A percentile compares a stretch with the other conserved stretches of the same genome.
phyloP scores from a whole-genome alignment of 2,329 filamentous ascomycete genomes.

The Ustulina deusta region DNA sequence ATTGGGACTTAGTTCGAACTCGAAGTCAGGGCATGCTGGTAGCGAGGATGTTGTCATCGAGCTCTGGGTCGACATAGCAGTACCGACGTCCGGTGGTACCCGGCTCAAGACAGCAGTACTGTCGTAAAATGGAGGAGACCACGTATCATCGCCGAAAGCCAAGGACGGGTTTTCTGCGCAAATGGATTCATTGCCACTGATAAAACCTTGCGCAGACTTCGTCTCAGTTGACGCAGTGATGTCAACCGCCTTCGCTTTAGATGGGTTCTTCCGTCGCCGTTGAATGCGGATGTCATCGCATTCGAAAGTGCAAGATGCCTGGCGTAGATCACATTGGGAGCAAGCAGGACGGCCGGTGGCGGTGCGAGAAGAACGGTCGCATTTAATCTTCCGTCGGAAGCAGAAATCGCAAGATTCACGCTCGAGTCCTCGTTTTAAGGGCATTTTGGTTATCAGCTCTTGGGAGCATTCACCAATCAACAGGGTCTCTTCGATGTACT shows the following conservation, averaged over 20 bases:
- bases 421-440: slow-evolving; percentile 34
- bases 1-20: slow-evolving; percentile 26
- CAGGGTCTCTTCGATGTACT: background rate
- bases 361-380: slow-evolving; percentile 32
- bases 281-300: slow-evolving; percentile 31
- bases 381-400: slow-evolving; percentile 36
- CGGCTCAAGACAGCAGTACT: background rate
- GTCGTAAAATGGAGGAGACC: background rate
- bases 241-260: background rate
- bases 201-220: background rate
- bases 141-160: slow-evolving; percentile 1
- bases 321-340: slow-evolving; percentile 34
- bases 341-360: slow-evolving; percentile 13
- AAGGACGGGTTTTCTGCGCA: background rate
- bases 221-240: background rate
- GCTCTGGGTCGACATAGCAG: background rate
- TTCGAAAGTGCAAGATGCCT: slow-evolving; percentile 33
- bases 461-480: background rate
- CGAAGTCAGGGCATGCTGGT: slow-evolving; percentile 15
- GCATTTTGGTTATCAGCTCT: slow-evolving; percentile 12
- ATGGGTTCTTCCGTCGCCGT: slow-evolving; percentile 18
- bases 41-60: background rate
- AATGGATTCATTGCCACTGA: background rate
- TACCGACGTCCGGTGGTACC: background rate
- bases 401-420: slow-evolving; percentile 36